Evolutionary conservation across 2,329 filamentous ascomycete species (phyloP), one percentile per base, ranked within the genome.

Genomic region (Colletotrichum magnum): DNA sequence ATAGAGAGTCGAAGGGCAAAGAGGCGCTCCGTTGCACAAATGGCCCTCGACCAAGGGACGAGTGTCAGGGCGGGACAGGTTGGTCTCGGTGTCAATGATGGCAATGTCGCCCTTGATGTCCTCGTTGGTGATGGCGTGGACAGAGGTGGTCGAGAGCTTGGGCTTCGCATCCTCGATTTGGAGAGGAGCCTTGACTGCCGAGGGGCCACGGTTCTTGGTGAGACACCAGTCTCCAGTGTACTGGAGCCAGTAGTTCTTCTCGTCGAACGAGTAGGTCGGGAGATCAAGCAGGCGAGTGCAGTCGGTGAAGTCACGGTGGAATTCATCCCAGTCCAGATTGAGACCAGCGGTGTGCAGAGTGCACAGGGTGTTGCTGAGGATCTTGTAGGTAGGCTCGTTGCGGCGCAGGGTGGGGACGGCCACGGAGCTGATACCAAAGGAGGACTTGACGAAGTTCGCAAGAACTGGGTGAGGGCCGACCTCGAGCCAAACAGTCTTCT

Each of bases 391-490:
- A 68, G 89, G 83, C 72, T 92, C 89, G 32, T 86, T 87, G 47
- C 90, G 88, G n/a, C 88, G 88, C 2, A 93, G 82, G 1, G 90
- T 89, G 4, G 90, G 85, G 5, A 87, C 83, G 4, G 87, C 86
- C 26, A 84, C 80, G 12, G 85, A 86, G 4, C 82, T 80, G 10
- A 81, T 78, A 18, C 86, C 86, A 48, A 92, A 83, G 1, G 86
- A 88, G 18, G 87, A 85, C 80, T 91, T 92, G 69, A 72, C 85
- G 84, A 93, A 90, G 64, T 86, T 86, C 54, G 85, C 84, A 78
- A 88, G 91, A n/a, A 93, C 87, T 0, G 91, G 90, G 74, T 93
- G 89, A 45, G 91, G 90, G 13, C 92, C 92, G 72, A 93, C 82
- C 75, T 94, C 92, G 59, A 94, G 80, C 87, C 89, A 93, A 24